phyloP scores from a whole-genome alignment of 768 basidiomycete species.

The Panaeolus cyanescens region DNA sequence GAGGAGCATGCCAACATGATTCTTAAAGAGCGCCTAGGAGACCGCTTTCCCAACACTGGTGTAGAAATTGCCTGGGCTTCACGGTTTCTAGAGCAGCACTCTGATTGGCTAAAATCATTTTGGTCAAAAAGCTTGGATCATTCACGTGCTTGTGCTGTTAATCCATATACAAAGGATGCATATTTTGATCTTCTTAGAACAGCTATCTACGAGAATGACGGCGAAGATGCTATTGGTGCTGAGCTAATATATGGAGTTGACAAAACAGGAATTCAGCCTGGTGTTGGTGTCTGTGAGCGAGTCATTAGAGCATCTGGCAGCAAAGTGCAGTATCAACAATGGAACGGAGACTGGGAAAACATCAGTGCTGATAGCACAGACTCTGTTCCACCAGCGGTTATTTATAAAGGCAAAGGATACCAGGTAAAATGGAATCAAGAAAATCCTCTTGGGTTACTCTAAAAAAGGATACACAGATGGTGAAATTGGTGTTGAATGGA shows the following conservation, averaged over 20 bases:
- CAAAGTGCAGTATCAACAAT: slow-evolving; percentile 32
- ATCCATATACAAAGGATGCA: slow-evolving; percentile 9
- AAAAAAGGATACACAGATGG: slow-evolving; percentile 11
- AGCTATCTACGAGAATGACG: neutral
- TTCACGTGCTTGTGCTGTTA: slow-evolving; percentile 9
- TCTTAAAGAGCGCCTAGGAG: slow-evolving; percentile 1
- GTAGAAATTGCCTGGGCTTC: slow-evolving; percentile 10
- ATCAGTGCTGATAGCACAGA: slow-evolving; percentile 38
- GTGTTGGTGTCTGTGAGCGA: slow-evolving; percentile 23
- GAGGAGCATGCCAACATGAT: slow-evolving; percentile 13
- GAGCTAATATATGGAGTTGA: slow-evolving; percentile 36
- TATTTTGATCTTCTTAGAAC: slow-evolving; percentile 10
- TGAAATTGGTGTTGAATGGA: slow-evolving; percentile 26
- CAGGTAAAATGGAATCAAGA: slow-evolving; percentile 30
- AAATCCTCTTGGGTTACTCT: slow-evolving; percentile 32
- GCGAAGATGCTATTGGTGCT: neutral
- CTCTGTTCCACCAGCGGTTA: slow-evolving; percentile 29
- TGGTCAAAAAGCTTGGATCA: slow-evolving; percentile 9
- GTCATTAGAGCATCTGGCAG: slow-evolving; percentile 28
- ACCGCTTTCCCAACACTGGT: neutral
- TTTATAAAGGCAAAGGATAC: slow-evolving; percentile 40
- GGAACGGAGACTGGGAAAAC: slow-evolving; percentile 32
- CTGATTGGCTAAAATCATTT: slow-evolving; percentile 1
- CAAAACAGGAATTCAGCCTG: slow-evolving; percentile 33
- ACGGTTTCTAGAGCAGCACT: slow-evolving; percentile 9